Evolutionary conservation across 116 monocot species (phyloP).

Genomic region (Dioscorea cayenensis): DNA sequence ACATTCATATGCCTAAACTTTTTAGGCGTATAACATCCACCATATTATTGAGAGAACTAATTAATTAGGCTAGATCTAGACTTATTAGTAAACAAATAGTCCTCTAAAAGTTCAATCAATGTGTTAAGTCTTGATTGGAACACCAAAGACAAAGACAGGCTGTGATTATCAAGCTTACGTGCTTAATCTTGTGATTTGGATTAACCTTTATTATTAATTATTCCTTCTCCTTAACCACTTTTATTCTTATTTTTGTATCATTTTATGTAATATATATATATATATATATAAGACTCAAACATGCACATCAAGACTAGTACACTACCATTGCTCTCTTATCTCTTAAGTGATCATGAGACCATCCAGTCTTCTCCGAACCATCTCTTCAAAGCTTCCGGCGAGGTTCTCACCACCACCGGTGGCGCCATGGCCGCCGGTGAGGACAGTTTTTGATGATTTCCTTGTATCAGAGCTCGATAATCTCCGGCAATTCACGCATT

Average conservation of each 20-base stretch:
- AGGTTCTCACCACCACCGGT: constrained; percentile 18
- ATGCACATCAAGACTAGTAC: not conserved
- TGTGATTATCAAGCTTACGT: not conserved
- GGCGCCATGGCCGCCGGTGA: constrained; percentile 38
- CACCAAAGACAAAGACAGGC: not conserved
- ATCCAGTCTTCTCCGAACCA: constrained; percentile 25
- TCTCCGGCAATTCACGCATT: constrained; percentile 8
- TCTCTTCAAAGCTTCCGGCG: constrained; percentile 27
- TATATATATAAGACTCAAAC: not conserved
- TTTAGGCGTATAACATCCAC: too few relatives aligned
- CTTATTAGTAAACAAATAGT: too few relatives aligned
- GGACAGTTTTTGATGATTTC: constrained; percentile 36
- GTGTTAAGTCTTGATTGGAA: not conserved
- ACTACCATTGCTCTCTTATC: not conserved
- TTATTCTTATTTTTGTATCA: not conserved
- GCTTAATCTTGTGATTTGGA: not conserved
- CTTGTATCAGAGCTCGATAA: constrained; percentile 36
- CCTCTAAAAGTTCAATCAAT: too few relatives aligned
- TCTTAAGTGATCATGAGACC: constrained; percentile 20
- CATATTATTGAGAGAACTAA: too few relatives aligned
- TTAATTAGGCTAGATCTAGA: too few relatives aligned
- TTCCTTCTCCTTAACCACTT: not conserved
- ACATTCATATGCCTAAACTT: too few relatives aligned
- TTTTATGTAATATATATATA: not conserved
- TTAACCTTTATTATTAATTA: not conserved